Conservation (phyloP, 768 basidiomycete genomes). For the Vishniacozyma victoriae region DNA sequence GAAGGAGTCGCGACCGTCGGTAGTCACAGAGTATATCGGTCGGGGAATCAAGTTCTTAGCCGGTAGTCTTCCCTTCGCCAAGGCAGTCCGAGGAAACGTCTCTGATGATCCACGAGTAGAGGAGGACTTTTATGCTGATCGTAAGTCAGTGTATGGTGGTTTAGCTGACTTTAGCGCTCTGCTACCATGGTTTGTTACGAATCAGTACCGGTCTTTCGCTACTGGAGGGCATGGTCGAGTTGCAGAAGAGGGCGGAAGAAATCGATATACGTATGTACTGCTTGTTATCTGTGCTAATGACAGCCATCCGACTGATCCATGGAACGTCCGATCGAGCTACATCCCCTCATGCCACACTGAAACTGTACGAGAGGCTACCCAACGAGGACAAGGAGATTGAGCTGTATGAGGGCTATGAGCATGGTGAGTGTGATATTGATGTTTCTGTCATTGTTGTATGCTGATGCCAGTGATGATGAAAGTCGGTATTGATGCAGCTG, state of each 20-base stretch:
- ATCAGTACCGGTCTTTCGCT: slow-evolving; percentile 46
- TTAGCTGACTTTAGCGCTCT: slow-evolving; percentile 29
- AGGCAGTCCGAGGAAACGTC: slow-evolving; percentile 44
- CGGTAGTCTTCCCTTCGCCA: slow-evolving; percentile 39
- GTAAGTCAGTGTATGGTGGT: slow-evolving; percentile 16
- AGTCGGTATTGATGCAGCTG: slow-evolving; percentile 41
- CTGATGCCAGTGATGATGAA: slow-evolving; percentile 38
- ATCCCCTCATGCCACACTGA: slow-evolving; percentile 38
- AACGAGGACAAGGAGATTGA: slow-evolving; percentile 45
- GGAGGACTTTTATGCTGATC: slow-evolving; percentile 46
- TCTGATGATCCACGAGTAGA: slow-evolving; percentile 49
- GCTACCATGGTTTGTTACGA: slow-evolving; percentile 47
- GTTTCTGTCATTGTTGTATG: neutral
- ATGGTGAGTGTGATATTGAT: slow-evolving; percentile 24
- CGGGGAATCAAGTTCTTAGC: slow-evolving; percentile 36
- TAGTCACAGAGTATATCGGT: slow-evolving; percentile 32
- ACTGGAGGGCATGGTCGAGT: slow-evolving; percentile 41
- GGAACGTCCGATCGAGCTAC: slow-evolving; percentile 46
- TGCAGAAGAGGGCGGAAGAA: slow-evolving; percentile 34
- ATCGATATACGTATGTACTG: slow-evolving; percentile 38
- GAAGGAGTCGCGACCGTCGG: slow-evolving; percentile 37
- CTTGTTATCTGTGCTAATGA: neutral
- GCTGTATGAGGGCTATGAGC: slow-evolving; percentile 49
- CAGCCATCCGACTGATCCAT: slow-evolving; percentile 48
- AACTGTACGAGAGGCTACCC: slow-evolving; percentile 38